phyloP scores from a whole-genome alignment of 139 green algal species.

The Chlorella sorokiniana region DNA sequence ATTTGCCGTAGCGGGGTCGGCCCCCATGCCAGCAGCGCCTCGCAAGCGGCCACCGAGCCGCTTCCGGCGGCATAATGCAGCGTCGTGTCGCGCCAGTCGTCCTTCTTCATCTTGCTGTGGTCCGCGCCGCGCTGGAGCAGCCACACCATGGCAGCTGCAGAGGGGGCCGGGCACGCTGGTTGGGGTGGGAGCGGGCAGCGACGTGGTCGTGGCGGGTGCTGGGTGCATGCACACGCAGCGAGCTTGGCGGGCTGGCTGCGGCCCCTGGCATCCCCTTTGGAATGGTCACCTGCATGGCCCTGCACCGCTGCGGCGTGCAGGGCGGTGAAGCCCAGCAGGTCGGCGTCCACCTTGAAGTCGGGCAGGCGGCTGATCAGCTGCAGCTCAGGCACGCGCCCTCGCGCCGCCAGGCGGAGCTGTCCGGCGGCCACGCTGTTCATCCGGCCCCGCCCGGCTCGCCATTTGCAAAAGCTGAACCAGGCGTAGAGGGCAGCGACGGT shows the following conservation, averaged over 20 bases:
- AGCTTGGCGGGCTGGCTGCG: no score
- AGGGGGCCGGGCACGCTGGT: not conserved
- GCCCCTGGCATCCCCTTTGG: no score
- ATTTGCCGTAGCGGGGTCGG: constrained; percentile 2
- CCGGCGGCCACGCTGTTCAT: not conserved
- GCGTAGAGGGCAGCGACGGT: not conserved
- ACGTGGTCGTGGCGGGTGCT: not conserved
- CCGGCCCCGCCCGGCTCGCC: not conserved
- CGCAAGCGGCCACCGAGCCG: not conserved
- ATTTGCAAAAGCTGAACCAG: not conserved
- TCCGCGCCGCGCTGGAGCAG: constrained; percentile 25
- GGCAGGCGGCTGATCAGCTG: not conserved
- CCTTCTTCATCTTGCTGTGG: constrained; percentile 1
- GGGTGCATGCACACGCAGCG: no score
- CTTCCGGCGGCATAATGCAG: constrained; percentile 27
- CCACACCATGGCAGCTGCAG: not conserved
- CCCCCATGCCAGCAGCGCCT: constrained; percentile 30
- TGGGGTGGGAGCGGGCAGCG: not conserved
- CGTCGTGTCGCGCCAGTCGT: constrained; percentile 13
- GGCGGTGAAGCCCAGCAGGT: constrained; percentile 14
- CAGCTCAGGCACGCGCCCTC: not conserved
- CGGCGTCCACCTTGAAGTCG: constrained; percentile 9
- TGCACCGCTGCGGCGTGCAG: constrained; percentile 15
- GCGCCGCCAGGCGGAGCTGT: not conserved
- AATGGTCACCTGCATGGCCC: not conserved